Percentiles rank a stretch among this genome's conserved stretches.
These are phyloP conservation scores for Stemphylium vesicarium DNA, from an alignment of 2,329 filamentous ascomycete species.

Conservation along the genomic window DNA sequence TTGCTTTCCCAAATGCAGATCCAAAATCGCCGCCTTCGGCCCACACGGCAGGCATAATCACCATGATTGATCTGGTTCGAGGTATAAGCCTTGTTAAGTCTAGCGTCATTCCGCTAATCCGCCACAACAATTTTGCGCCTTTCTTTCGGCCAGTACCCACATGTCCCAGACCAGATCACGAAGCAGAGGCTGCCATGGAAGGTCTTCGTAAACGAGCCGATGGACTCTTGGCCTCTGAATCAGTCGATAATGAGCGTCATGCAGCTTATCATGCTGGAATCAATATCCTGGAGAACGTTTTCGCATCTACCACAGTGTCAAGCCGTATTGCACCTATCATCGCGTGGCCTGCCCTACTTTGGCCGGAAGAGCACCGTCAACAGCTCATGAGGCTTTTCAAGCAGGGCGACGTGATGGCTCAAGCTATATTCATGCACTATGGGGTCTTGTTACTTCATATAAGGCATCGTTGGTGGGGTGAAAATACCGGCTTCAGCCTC, in stretches of 20 bases:
- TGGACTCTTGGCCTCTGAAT: neutral
- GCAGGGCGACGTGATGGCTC: slow-evolving; percentile 12
- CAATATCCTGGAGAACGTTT: neutral
- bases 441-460: slow-evolving; percentile 13
- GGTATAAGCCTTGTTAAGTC: neutral
- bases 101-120: neutral
- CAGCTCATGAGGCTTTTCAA: slow-evolving; percentile 11
- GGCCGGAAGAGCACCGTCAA: neutral
- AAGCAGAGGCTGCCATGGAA: neutral
- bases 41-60: neutral
- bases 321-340: slow-evolving; percentile 2
- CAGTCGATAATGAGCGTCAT: neutral
- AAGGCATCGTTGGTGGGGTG: slow-evolving; percentile 12
- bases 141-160: neutral
- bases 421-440: slow-evolving; percentile 16
- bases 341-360: slow-evolving; percentile 8
- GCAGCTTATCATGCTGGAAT: neutral
- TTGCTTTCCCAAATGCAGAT: slow-evolving; percentile 6
- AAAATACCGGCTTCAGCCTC: neutral
- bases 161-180: neutral
- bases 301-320: neutral
- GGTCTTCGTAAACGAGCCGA: neutral
- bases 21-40: neutral
- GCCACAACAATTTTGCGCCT: neutral
- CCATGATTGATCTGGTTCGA: neutral